A percentile compares a stretch with the other conserved stretches of the same genome.
Conservation (phyloP, 1,284 basidiomycete species). For the Malassezia sp. region DNA sequence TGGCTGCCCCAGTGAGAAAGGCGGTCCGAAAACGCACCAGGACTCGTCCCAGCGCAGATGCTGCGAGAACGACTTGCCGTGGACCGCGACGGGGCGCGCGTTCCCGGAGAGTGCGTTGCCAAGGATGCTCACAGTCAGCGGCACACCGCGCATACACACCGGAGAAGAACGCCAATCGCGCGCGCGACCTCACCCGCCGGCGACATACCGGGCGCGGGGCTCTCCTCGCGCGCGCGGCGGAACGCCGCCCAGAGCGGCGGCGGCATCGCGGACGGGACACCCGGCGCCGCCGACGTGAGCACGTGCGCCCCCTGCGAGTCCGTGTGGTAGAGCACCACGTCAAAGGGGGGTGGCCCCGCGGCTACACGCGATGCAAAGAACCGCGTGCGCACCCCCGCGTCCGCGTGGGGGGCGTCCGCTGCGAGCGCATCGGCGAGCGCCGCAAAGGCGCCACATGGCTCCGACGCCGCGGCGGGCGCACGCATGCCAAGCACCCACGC, state of each 20-base stretch:
- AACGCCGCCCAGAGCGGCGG: slow-evolving; percentile 5
- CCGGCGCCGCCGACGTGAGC: neutral
- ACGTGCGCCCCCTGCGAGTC: neutral
- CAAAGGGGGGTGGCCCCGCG: neutral
- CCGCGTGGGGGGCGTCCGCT: no score
- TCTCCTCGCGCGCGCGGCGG: neutral
- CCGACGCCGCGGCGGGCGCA: no score
- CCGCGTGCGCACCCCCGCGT: no score
- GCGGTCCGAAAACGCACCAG: no score
- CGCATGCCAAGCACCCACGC: neutral
- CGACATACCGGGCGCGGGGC: slow-evolving; percentile 8
- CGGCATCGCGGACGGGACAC: neutral
- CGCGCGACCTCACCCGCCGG: slow-evolving; percentile 6
- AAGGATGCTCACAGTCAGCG: slow-evolving; percentile 6
- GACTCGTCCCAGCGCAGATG: slow-evolving; percentile 13
- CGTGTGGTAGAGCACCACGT: neutral
- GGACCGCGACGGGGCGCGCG: slow-evolving; percentile 9
- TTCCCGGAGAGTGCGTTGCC: slow-evolving; percentile 8
- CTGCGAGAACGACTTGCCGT: slow-evolving; percentile 10
- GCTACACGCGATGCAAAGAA: no score
- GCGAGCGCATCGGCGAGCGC: no score
- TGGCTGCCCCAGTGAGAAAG: no score
- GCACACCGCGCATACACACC: neutral
- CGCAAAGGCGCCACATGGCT: no score
- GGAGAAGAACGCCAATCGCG: neutral